Evolutionary conservation across 768 basidiomycete genomes (phyloP).

Genomic region (Mycena metata): DNA sequence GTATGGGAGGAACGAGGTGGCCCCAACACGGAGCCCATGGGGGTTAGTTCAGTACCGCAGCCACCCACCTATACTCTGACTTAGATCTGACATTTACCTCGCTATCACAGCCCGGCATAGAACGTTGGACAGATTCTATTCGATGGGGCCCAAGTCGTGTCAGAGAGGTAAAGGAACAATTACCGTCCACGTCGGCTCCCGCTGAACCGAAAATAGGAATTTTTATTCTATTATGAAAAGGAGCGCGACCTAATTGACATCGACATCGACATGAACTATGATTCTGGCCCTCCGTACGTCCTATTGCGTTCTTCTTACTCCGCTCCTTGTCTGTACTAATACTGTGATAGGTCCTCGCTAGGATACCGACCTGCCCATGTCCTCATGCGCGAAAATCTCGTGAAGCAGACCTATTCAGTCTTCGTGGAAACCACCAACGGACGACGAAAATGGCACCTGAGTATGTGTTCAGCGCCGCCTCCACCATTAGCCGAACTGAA

Average conservation of each 20-base stretch:
- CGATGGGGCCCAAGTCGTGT: conserved; percentile 86
- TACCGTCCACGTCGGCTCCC: conserved; percentile 17
- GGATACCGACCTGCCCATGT: conserved; percentile 44
- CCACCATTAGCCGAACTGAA: conserved; percentile 28
- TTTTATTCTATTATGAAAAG: conserved; percentile 82
- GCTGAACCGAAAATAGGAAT: conserved; percentile 64
- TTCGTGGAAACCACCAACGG: conserved; percentile 74
- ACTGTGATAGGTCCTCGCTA: conserved; percentile 39
- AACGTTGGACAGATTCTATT: conserved; percentile 86
- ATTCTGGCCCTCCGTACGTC: conserved; percentile 65
- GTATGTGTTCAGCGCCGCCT: conserved; percentile 54
- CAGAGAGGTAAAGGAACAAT: conserved; percentile 65
- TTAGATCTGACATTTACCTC: conserved; percentile 20
- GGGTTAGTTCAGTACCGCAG: conserved; percentile 56
- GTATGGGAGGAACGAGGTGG: conserved; percentile 86
- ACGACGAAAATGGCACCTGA: conserved; percentile 84
- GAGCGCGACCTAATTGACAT: conserved; percentile 61
- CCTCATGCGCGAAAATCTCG: conserved; percentile 60
- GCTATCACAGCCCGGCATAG: conserved; percentile 72
- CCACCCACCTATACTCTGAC: conserved; percentile 16
- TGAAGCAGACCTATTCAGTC: conserved; percentile 88
- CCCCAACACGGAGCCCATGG: conserved; percentile 73
- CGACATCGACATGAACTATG: conserved; percentile 56
- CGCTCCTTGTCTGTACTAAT: conserved; percentile 14
- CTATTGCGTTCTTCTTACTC: conserved; percentile 26